Percentiles rank a stretch among this genome's conserved stretches.
phyloP scores from a whole-genome alignment of 768 basidiomycete genomes.

The Pleurotus salmoneostramineus region DNA sequence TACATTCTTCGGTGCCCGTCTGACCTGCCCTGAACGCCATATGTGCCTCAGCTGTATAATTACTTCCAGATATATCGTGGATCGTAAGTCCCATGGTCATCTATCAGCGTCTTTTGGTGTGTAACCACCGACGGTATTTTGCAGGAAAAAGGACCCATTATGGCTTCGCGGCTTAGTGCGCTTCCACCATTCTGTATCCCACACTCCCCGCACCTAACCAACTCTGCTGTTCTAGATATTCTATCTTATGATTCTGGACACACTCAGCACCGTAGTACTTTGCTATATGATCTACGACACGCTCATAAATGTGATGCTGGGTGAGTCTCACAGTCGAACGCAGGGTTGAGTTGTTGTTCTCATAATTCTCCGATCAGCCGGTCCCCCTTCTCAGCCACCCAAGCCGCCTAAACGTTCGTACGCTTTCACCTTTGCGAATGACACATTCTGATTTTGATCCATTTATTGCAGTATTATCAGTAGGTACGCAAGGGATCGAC shows the following conservation, averaged over 20 bases:
- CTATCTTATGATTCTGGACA: neutral
- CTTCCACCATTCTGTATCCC: neutral
- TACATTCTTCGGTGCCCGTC: neutral
- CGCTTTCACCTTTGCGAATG: neutral
- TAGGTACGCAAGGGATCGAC: neutral
- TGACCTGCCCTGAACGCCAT: neutral
- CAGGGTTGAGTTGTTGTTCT: neutral
- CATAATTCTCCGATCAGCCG: neutral
- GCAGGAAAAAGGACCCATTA: neutral
- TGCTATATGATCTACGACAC: neutral
- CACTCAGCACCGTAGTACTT: neutral
- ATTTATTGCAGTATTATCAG: neutral
- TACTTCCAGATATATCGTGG: neutral
- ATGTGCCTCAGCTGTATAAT: neutral
- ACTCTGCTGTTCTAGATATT: neutral
- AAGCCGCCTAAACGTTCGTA: neutral
- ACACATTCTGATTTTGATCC: neutral
- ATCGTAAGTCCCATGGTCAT: neutral
- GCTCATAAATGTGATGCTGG: neutral
- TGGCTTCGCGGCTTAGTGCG: neutral
- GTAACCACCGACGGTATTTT: neutral
- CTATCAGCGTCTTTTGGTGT: neutral
- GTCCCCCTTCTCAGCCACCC: neutral
- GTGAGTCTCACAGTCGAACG: too few species aligned
- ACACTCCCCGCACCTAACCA: neutral